Evolutionary conservation across 805 yeast genomes (phyloP).

Genomic region (Teunomyces aglyptinius): DNA sequence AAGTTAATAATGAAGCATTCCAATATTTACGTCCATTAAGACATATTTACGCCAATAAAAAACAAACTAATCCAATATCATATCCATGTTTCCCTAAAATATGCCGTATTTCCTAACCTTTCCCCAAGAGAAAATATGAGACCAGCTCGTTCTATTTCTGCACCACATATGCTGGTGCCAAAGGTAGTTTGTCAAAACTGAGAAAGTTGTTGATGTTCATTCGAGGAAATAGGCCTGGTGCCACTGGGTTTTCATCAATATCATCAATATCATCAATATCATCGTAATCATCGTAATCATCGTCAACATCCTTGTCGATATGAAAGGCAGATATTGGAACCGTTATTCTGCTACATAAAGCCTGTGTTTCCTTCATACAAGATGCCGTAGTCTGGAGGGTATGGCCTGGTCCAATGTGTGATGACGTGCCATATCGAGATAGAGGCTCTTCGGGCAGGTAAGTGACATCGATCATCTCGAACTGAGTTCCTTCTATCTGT

Average conservation of each 20-base stretch:
- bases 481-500: slow-evolving; percentile 20
- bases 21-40: neutral
- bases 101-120: neutral
- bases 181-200: slow-evolving; percentile 24
- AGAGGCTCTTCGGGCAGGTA: slow-evolving; percentile 1
- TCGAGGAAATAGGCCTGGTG: slow-evolving; percentile 37
- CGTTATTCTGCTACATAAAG: neutral
- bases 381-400: neutral
- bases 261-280: slow-evolving; percentile 9
- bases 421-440: neutral
- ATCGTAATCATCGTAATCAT: slow-evolving; percentile 9
- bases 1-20: neutral
- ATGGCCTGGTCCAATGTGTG: neutral
- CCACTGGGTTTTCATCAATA: slow-evolving; percentile 25
- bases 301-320: slow-evolving; percentile 11
- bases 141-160: neutral
- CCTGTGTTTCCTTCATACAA: neutral
- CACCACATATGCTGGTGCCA: slow-evolving; percentile 27
- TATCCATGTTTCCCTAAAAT: neutral
- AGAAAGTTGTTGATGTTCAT: slow-evolving; percentile 22
- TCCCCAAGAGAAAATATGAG: neutral
- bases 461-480: slow-evolving; percentile 13
- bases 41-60: neutral
- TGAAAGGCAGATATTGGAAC: slow-evolving; percentile 2
- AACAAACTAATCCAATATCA: neutral